Evolutionary conservation across 73 alveolate species (phyloP), one percentile per base, ranked within the genome.

Genomic region (Symbiodinium natans): DNA sequence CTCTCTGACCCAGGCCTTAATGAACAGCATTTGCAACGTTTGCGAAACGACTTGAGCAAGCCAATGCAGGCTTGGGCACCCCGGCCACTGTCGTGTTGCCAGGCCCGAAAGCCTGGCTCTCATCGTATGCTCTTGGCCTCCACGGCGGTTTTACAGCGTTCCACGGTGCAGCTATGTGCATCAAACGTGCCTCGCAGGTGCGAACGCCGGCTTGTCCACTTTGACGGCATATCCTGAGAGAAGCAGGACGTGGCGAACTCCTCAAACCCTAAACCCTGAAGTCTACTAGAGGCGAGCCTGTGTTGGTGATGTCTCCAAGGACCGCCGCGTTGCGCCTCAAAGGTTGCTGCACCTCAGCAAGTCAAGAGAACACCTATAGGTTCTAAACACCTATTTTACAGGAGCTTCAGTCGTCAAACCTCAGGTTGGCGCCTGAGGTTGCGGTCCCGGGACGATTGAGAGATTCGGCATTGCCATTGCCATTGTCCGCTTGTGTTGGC

Each of bases 281-380:
- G 71, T 52, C 3, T 52, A 21, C 21, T 6, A 0, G n/a, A n/a
- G n/a, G 23, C 15, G 94, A 68, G 41, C 84, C 94, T n/a, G 94
- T 87, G 41, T 87, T 87, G 83, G 94, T 87, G n/a, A 87, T 87
- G 41, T 87, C 94, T 38, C 94, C 94, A 9, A 87, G 84, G 63
- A 87, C 94, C 23, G 46, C 94, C 1, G 15, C 23, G 41, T 34
- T 54, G 75, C 94, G 94, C 83, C 94, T 54, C 23, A 52, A 29
- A 52, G 71, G 71, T 46, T 46, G 59, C 71, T 52, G 71, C n/a
- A 52, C 71, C 71, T 52, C 10, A 15, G 71, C 71, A 52, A 52
- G 17, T 52, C 21, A 52, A 23, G 23, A n/a, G n/a, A n/a, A n/a
- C 71, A 21, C 71, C 68, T 1, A 15, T 15, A n/a, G n/a, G n/a